These are phyloP conservation scores for Tuber brumale DNA, from an alignment of 495 filamentous ascomycete genomes.

Conservation along the genomic window DNA sequence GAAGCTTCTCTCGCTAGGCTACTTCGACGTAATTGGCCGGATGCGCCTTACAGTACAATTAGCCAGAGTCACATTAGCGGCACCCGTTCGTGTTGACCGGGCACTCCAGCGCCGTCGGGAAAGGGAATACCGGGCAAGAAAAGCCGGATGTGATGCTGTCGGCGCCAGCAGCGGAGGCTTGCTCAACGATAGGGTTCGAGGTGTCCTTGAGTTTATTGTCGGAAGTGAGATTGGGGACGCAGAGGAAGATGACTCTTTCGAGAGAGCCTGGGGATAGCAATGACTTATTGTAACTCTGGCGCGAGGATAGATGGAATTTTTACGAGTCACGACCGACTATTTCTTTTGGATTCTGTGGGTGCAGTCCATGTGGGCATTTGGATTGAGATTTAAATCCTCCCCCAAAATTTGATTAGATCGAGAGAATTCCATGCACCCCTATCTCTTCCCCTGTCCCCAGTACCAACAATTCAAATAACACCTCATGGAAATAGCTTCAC, in stretches of 20 bases:
- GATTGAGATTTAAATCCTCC: not conserved
- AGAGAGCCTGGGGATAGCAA: not conserved
- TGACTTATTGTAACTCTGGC: not conserved
- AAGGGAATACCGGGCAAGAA: constrained; percentile 44
- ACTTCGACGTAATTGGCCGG: constrained; percentile 45
- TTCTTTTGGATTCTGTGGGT: not conserved
- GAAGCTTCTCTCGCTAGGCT: constrained; percentile 42
- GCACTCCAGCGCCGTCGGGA: constrained; percentile 45
- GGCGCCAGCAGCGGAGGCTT: constrained; percentile 45
- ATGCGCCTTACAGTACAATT: constrained; percentile 45
- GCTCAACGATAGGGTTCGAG: not conserved
- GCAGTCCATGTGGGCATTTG: not conserved
- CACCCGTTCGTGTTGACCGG: constrained; percentile 47
- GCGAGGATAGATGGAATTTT: not conserved
- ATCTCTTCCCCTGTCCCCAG: not conserved
- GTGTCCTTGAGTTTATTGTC: not conserved
- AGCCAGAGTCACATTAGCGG: constrained; percentile 45
- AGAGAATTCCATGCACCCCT: not conserved
- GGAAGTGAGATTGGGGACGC: not conserved
- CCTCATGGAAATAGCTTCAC: not conserved
- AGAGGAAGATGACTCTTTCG: not conserved
- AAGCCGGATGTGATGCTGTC: constrained; percentile 49
- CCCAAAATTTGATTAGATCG: not conserved
- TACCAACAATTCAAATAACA: not conserved
- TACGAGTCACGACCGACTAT: not conserved